Evolutionary conservation across 75 land plant species (phyloP).

Genomic region (Larix kaempferi): DNA sequence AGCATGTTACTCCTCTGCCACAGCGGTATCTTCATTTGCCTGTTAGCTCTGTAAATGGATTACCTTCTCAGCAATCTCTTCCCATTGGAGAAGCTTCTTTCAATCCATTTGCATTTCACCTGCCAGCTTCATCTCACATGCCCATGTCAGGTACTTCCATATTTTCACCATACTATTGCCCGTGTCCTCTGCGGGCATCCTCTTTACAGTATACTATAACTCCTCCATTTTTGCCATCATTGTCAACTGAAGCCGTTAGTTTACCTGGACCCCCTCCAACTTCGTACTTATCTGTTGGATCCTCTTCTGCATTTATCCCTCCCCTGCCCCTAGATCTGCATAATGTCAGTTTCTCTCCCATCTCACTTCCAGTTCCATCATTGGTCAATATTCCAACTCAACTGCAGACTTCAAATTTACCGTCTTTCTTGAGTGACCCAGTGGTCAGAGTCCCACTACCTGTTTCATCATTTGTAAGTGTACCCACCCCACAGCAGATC

Average conservation of each 20-base stretch:
- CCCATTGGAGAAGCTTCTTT: conserved; percentile 5
- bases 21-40: conserved; percentile 3
- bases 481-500: conserved; percentile 44
- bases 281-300: conserved; percentile 27
- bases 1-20: not conserved
- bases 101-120: conserved; percentile 4
- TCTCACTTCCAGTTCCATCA: conserved; percentile 19
- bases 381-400: conserved; percentile 17
- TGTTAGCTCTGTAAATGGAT: not conserved
- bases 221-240: conserved; percentile 33
- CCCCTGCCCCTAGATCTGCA: conserved; percentile 17
- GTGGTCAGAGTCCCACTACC: conserved; percentile 34
- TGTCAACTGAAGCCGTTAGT: conserved; percentile 22
- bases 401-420: conserved; percentile 26
- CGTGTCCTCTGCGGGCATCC: conserved; percentile 65
- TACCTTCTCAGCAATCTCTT: conserved; percentile 3
- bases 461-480: conserved; percentile 26
- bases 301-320: conserved; percentile 24
- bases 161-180: conserved; percentile 77
- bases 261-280: conserved; percentile 48
- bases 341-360: conserved; percentile 19
- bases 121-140: conserved; percentile 12
- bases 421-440: conserved; percentile 46
- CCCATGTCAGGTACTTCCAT: conserved; percentile 18
- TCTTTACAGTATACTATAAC: conserved; percentile 38